Conservation (phyloP, 805 yeast genomes). For the Teunomyces stri region DNA sequence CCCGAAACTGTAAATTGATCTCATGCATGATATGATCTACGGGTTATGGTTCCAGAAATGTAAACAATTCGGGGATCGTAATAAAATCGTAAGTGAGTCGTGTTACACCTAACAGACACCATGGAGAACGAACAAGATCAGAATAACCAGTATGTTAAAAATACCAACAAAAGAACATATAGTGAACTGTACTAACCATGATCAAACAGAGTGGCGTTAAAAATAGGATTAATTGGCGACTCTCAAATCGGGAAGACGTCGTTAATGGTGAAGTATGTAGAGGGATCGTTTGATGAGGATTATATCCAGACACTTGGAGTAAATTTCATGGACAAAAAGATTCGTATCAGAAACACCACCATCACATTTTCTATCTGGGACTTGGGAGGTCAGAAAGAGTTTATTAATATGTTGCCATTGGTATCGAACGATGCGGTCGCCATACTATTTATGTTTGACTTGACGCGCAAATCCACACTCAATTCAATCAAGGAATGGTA, state of each 20-base stretch:
- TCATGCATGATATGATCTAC: background rate
- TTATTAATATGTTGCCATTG: constrained; percentile 90
- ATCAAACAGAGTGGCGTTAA: constrained; percentile 54
- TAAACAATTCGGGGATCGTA: background rate
- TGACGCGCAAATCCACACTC: constrained; percentile 80
- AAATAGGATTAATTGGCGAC: constrained; percentile 92
- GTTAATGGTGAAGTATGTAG: constrained; percentile 95
- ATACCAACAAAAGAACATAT: background rate
- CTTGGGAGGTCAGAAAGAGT: constrained; percentile 92
- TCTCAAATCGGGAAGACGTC: constrained; percentile 96
- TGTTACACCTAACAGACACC: background rate
- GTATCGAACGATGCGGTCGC: constrained; percentile 93
- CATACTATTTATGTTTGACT: constrained; percentile 80
- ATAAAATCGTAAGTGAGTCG: background rate
- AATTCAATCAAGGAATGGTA: constrained; percentile 95
- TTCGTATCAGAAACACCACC: constrained; percentile 79
- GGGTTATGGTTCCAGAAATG: background rate
- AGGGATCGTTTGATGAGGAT: constrained; percentile 85
- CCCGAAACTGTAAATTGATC: background rate
- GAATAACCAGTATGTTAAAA: constrained; percentile 36
- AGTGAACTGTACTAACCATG: constrained; percentile 19
- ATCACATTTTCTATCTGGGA: constrained; percentile 94
- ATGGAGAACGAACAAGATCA: constrained; percentile 25
- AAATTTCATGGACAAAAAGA: constrained; percentile 88
- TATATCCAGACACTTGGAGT: constrained; percentile 95